These are phyloP conservation scores for Penicillium brasilianum DNA, from an alignment of 2,329 filamentous ascomycete genomes.

Conservation along the genomic window DNA sequence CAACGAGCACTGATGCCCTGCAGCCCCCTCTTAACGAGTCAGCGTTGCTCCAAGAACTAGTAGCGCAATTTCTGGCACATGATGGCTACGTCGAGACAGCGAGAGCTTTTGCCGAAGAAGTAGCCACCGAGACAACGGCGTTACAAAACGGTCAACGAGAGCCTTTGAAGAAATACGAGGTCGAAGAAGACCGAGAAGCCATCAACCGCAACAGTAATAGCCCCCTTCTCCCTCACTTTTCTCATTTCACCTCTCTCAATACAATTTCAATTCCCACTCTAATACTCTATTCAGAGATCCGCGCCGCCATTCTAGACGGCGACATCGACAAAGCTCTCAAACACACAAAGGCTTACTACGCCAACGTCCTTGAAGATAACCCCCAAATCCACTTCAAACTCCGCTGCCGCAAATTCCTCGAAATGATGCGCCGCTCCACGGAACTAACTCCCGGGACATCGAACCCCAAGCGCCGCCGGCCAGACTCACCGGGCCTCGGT, in stretches of 20 bases:
- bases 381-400: conserved; percentile 86
- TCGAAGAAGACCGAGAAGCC: conserved; percentile 83
- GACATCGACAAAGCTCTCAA: conserved; percentile 91
- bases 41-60: conserved; percentile 78
- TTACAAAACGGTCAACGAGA: conserved; percentile 63
- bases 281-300: conserved; percentile 66
- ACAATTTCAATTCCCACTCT: neutral
- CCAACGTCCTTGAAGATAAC: conserved; percentile 77
- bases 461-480: conserved; percentile 44
- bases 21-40: conserved; percentile 72
- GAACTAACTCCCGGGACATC: conserved; percentile 57
- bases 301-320: conserved; percentile 83
- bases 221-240: neutral
- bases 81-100: conserved; percentile 96
- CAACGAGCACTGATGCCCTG: conserved; percentile 62
- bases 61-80: conserved; percentile 88
- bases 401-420: conserved; percentile 88
- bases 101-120: conserved; percentile 82
- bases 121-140: conserved; percentile 73
- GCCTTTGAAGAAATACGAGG: conserved; percentile 64
- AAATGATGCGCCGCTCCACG: conserved; percentile 81
- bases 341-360: conserved; percentile 77
- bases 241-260: neutral
- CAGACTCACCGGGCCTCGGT: conserved; percentile 45
- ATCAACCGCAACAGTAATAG: conserved; percentile 79